Evolutionary conservation across 192 early-diverging fungal species (phyloP).

Genomic region (Chytriomyces sp.): DNA sequence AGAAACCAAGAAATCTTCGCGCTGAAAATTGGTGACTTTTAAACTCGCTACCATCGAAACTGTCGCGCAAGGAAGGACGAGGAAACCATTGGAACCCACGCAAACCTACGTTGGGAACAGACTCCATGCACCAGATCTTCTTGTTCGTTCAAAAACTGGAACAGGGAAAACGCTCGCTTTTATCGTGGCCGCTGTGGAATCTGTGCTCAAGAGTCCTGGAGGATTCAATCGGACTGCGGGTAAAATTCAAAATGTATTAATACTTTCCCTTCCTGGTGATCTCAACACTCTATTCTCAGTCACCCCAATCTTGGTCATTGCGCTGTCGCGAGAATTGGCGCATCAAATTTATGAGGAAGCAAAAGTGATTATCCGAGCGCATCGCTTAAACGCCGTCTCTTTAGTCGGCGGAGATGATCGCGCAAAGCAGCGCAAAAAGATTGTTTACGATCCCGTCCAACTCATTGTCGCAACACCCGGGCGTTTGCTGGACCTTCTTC

Average conservation of each 20-base stretch:
- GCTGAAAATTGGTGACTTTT: slow-evolving; percentile 1
- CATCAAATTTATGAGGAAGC: slow-evolving; percentile 83
- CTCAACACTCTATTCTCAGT: too few relatives aligned
- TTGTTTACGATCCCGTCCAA: slow-evolving; percentile 46
- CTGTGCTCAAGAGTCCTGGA: slow-evolving; percentile 56
- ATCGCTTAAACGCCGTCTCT: slow-evolving; percentile 72
- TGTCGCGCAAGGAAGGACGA: too few relatives aligned
- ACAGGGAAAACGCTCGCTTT: slow-evolving; percentile 95
- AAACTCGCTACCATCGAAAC: background rate
- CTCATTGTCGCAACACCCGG: slow-evolving; percentile 94
- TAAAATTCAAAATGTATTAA: background rate
- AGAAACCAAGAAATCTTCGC: too few relatives aligned
- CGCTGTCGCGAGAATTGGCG: slow-evolving; percentile 93
- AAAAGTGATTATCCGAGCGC: slow-evolving; percentile 60
- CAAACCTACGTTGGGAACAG: too few relatives aligned
- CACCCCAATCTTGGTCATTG: slow-evolving; percentile 66
- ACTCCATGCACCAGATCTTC: slow-evolving; percentile 60
- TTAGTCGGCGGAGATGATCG: slow-evolving; percentile 85
- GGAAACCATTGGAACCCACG: too few relatives aligned
- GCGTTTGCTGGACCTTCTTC: slow-evolving; percentile 89
- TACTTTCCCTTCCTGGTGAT: too few relatives aligned
- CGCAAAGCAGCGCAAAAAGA: slow-evolving; percentile 64
- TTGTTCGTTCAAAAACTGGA: slow-evolving; percentile 94
- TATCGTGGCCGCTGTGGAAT: slow-evolving; percentile 83
- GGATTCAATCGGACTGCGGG: slow-evolving; percentile 17